Percentiles rank a stretch among this genome's conserved stretches.
phyloP scores from a whole-genome alignment of 2,329 filamentous ascomycete species.

The Neopestalotiopsis clavispora region DNA sequence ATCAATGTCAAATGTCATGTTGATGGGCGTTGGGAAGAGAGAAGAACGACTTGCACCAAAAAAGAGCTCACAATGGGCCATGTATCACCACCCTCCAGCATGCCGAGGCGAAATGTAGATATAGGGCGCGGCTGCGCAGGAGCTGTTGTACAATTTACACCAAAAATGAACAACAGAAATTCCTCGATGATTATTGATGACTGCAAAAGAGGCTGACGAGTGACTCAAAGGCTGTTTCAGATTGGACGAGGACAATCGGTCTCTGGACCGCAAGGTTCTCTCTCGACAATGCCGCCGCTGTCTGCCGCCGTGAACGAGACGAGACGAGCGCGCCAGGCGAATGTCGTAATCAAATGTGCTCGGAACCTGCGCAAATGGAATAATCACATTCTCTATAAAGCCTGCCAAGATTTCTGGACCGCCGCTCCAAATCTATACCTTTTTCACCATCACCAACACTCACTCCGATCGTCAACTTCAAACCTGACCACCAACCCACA shows the following conservation, averaged over 20 bases:
- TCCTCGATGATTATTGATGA: neutral
- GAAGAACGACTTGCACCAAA: neutral
- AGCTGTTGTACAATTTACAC: slow-evolving; percentile 13
- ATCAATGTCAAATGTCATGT: slow-evolving; percentile 1
- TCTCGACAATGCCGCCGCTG: neutral
- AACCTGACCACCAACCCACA: neutral
- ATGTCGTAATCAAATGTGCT: neutral
- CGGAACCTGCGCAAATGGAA: no score
- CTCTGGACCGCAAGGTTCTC: neutral
- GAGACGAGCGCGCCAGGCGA: neutral
- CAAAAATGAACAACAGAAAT: neutral
- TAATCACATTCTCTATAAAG: no score
- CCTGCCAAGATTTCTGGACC: no score
- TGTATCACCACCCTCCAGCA: neutral
- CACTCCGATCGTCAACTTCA: no score
- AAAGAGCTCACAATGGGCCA: neutral
- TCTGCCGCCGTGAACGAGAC: neutral
- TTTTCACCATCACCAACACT: no score
- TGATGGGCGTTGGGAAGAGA: neutral
- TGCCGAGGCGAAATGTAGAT: slow-evolving; percentile 5
- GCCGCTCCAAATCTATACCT: no score
- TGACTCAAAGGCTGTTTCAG: neutral
- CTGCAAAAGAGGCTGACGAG: neutral
- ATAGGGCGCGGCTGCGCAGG: slow-evolving; percentile 12
- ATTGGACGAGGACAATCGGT: neutral